A percentile compares a stretch with the other conserved stretches of the same genome.
These are phyloP conservation scores for Vachellia pachyceras DNA, from an alignment of 306 rosid species.

Conservation along the genomic window DNA sequence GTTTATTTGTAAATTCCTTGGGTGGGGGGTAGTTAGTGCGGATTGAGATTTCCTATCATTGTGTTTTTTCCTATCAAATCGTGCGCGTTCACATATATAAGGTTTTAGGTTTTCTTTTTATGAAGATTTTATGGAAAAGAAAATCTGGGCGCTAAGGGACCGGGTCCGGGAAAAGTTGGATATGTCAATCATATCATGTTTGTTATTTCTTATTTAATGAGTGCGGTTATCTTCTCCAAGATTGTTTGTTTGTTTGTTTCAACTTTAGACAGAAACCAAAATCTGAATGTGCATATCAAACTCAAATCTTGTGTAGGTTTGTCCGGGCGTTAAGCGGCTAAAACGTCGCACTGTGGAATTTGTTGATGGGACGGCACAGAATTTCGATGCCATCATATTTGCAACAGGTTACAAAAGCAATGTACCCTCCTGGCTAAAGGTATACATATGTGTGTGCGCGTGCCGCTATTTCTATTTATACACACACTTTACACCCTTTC, in stretches of 20 bases:
- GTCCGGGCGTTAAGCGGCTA: conserved; percentile 77
- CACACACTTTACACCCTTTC: not conserved
- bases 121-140: not conserved
- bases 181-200: conserved; percentile 27
- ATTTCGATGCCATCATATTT: conserved; percentile 81
- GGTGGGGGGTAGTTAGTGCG: not conserved
- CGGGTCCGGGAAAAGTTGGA: not conserved
- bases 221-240: conserved; percentile 26
- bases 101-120: conserved; percentile 1
- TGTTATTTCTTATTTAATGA: conserved; percentile 6
- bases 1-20: not conserved
- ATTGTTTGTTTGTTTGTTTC: conserved; percentile 30
- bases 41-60: conserved; percentile 37
- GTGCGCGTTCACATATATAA: conserved; percentile 18
- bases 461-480: not conserved
- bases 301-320: conserved; percentile 60
- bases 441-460: conserved; percentile 17
- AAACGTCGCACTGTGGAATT: conserved; percentile 76
- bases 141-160: conserved; percentile 34
- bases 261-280: conserved; percentile 33
- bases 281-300: conserved; percentile 40
- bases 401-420: conserved; percentile 99
- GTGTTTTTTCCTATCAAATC: conserved; percentile 43
- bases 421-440: conserved; percentile 98
- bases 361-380: conserved; percentile 65